Base-by-base conservation (phyloP, 164 flowering plant genomes). In the Umbellularia californica region DNA sequence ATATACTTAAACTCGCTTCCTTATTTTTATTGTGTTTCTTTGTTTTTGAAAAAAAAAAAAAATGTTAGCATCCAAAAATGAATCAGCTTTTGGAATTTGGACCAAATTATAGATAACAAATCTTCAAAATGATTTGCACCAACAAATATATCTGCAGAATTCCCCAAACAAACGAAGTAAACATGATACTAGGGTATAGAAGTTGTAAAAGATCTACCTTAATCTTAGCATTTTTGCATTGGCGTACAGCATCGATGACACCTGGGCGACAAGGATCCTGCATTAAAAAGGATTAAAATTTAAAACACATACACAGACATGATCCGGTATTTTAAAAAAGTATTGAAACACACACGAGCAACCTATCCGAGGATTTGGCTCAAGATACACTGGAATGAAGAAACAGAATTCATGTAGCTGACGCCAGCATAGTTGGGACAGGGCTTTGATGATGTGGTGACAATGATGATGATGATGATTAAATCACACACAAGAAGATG, bases 231-330 rank as follows among this genome's bases (percentile, higher is more conserved):
- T 83, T 79, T 69, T 83, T 87, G 83, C 99, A 96, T 17, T 90
- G 77, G 65, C 52, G 80, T 52, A 96, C 95, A 41, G 99, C 91
- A 28, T 88, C 91, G 77, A 72, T 88, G 50, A 96, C 98, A 71
- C 95, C 94, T 73, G 95, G 87, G 5, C 99, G 90, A 69, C 99
- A 96, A 74, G 99, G 99, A 84, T 96, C 99, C 99, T 96, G 33
- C 33, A 70, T 17, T 6, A 27, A 27, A 25, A 67, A 20, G 7
- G 1, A 41, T 41, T 41, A 41, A 41, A 41, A 41, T 41, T 7
- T 9, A 41, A 30, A 30, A 30, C 35, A 30, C 35, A 30, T 3
- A 30, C 11, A 41, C 10, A 41, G 9, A 41, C 10, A 41, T 41
- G 47, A 41, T 41, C 47, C 47, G 7, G 10, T 11, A 41, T 41